phyloP scores from a whole-genome alignment of 225 moss, liverwort and hornwort genomes.

The Anthoceros angustus region DNA sequence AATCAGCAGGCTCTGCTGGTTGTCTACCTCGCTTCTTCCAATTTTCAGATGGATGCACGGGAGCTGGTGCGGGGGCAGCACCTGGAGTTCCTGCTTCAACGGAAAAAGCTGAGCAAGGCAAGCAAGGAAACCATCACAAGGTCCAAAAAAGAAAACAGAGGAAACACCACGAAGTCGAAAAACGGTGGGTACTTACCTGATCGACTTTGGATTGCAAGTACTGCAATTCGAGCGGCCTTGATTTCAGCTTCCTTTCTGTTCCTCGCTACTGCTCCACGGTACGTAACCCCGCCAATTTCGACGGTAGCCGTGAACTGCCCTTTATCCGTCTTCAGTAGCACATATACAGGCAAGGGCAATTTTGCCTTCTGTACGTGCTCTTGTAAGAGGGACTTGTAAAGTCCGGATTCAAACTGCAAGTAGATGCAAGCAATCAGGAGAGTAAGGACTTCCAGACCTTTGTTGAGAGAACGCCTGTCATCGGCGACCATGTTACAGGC shows the following conservation, averaged over 20 bases:
- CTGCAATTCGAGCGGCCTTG: constrained; percentile 85
- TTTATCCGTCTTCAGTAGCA: constrained; percentile 49
- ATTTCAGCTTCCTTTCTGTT: constrained; percentile 97
- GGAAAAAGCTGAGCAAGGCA: no score
- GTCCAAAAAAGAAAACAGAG: not conserved
- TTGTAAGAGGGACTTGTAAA: constrained; percentile 87
- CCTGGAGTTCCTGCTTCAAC: no score
- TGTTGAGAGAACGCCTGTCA: not conserved
- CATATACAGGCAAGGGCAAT: constrained; percentile 71
- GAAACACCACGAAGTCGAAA: not conserved
- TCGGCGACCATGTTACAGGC: not conserved
- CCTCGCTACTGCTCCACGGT: constrained; percentile 75
- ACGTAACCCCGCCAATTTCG: constrained; percentile 84
- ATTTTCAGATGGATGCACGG: no score
- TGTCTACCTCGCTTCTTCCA: no score
- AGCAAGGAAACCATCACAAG: not conserved
- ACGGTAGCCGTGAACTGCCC: constrained; percentile 85
- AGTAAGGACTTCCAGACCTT: not conserved
- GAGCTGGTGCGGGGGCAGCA: no score
- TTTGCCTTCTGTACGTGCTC: constrained; percentile 86
- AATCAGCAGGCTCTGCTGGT: no score
- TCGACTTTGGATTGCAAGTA: constrained; percentile 73
- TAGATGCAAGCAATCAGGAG: not conserved
- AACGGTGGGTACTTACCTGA: constrained; percentile 21
- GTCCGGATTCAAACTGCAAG: constrained; percentile 67